Percentiles rank a stretch among this genome's conserved stretches.
These are phyloP conservation scores for Vicia villosa DNA, from an alignment of 306 rosid species.

Conservation along the genomic window DNA sequence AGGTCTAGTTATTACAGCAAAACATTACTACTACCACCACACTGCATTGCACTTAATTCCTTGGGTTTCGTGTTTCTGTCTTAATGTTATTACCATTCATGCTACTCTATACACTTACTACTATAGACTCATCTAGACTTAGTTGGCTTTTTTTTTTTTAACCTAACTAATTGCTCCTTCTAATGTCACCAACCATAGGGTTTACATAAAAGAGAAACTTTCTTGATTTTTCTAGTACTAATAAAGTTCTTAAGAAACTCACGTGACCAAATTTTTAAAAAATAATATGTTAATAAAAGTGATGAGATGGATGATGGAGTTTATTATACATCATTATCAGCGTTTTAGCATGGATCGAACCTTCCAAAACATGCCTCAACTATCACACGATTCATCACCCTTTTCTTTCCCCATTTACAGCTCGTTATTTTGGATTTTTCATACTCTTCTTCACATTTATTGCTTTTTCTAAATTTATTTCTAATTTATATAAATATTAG, in stretches of 20 bases:
- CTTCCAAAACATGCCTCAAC: constrained; percentile 53
- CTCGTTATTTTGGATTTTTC: not conserved
- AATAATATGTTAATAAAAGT: too few species aligned
- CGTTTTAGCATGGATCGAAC: constrained; percentile 43
- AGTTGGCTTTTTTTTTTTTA: constrained; percentile 8
- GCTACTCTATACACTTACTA: not conserved
- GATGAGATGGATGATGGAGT: constrained; percentile 38
- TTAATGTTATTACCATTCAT: not conserved
- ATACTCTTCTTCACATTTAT: too few species aligned
- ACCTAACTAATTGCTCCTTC: too few species aligned
- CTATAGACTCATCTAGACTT: not conserved
- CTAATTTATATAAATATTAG: too few species aligned
- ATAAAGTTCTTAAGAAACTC: too few species aligned
- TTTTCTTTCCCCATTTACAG: constrained; percentile 15
- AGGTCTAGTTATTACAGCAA: constrained; percentile 47
- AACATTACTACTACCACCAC: constrained; percentile 40
- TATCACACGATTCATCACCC: constrained; percentile 26
- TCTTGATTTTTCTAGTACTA: too few species aligned
- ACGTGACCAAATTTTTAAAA: too few species aligned
- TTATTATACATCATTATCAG: constrained; percentile 39
- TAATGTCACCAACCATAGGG: not conserved
- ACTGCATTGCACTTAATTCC: constrained; percentile 34
- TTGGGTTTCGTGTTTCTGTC: constrained; percentile 45
- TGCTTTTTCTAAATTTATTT: too few species aligned
- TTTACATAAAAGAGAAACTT: constrained; percentile 35